phyloP scores from a whole-genome alignment of 2,329 filamentous ascomycete species.

The Aureobasidium namibiae region DNA sequence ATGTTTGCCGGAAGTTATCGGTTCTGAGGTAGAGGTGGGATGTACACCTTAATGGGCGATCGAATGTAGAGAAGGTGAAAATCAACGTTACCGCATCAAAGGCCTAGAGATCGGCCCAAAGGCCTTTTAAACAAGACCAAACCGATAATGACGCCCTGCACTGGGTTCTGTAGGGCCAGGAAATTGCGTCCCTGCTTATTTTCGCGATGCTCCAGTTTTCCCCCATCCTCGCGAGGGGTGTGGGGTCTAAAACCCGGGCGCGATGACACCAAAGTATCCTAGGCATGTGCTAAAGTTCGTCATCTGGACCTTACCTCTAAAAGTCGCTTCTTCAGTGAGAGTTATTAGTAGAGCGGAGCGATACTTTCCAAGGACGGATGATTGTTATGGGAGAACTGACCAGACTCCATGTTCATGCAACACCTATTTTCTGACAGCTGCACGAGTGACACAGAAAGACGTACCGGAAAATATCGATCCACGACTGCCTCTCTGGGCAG shows the following conservation, averaged over 20 bases:
- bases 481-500: background rate
- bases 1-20: background rate
- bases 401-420: background rate
- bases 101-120: background rate
- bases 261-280: slow-evolving; percentile 2
- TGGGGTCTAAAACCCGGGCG: slow-evolving; percentile 7
- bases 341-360: background rate
- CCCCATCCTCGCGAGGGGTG: background rate
- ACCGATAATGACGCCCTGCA: slow-evolving; percentile 1
- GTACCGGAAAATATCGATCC: background rate
- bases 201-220: slow-evolving; percentile 12
- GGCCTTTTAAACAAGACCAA: background rate
- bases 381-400: background rate
- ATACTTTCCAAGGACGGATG: background rate
- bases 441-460: background rate
- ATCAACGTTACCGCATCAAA: background rate
- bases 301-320: background rate
- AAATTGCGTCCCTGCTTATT: slow-evolving; percentile 13
- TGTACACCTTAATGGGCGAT: background rate
- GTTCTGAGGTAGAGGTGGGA: background rate
- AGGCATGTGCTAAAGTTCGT: background rate
- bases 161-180: background rate
- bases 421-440: background rate
- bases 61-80: background rate
- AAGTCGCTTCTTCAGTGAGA: background rate